Percentiles rank a stretch among this genome's conserved stretches.
Evolutionary conservation across 1,139 yeast genomes (phyloP).

Genomic region (Pichia sp.): DNA sequence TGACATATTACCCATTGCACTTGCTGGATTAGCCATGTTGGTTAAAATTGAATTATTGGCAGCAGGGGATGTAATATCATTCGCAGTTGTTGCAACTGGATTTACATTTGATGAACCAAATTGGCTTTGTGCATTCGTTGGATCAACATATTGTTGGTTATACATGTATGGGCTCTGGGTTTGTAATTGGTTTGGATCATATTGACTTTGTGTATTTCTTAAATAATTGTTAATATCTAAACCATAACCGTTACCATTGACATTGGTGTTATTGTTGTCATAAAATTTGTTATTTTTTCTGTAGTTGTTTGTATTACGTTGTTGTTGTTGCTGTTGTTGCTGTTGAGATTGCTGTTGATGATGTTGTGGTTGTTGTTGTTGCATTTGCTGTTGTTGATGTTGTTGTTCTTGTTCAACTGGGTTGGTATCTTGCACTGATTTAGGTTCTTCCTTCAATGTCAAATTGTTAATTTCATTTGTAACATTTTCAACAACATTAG

Average conservation of each 20-base stretch:
- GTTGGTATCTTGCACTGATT: background rate
- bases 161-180: slow-evolving; percentile 12
- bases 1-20: slow-evolving; percentile 9
- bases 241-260: slow-evolving; percentile 23
- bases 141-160: slow-evolving; percentile 21
- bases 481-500: background rate
- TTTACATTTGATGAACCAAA: slow-evolving; percentile 4
- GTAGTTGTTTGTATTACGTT: slow-evolving; percentile 1
- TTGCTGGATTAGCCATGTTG: slow-evolving; percentile 12
- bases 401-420: slow-evolving; percentile 5
- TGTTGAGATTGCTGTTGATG: slow-evolving; percentile 13
- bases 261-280: slow-evolving; percentile 24
- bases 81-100: slow-evolving; percentile 4
- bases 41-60: slow-evolving; percentile 13
- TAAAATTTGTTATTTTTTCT: slow-evolving; percentile 15
- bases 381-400: slow-evolving; percentile 11
- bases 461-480: background rate
- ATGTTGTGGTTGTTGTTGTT: slow-evolving; percentile 13
- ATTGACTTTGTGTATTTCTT: slow-evolving; percentile 23
- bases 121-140: slow-evolving; percentile 7
- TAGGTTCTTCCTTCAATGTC: background rate
- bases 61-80: slow-evolving; percentile 13
- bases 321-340: slow-evolving; percentile 15
- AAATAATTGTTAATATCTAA: slow-evolving; percentile 27
- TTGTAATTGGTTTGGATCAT: slow-evolving; percentile 22